Base-by-base conservation (phyloP, 2,329 filamentous ascomycete species). In the Xylariaceae sp. region DNA sequence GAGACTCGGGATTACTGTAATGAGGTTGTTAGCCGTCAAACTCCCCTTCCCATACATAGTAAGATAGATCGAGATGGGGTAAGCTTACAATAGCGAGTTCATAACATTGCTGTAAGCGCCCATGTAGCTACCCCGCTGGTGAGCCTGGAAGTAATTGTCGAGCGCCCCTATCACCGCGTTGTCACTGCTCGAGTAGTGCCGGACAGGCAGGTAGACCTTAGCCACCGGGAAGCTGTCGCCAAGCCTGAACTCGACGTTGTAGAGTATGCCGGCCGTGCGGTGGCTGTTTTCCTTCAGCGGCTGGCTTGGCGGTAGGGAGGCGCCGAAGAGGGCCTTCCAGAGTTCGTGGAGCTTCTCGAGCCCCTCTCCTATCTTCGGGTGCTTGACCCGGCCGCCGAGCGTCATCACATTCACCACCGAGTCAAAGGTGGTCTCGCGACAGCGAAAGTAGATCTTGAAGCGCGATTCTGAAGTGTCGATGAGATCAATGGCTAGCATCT, bases 181-280 rank as follows among this genome's bases (percentile, higher is more conserved):
- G 11, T 60, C 55, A 12, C 30, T 56, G 4, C 9, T 27, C 1
- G 55, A 40, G 32, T 60, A 60, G 53, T 60, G 58, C 1, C 58
- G 58, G n/a, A 58, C 55, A 2, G 58, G 58, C 1, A 60, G n/a
- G 27, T 60, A 60, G 2, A 56, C 11, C 30, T 60, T 60, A 19
- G 42, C 50, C 1, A 47, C 45, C 3, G 55, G 58, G 1, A 12
- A 49, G 4, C 31, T 7, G 39, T 55, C 53, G 7, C 47, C 55
- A 4, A 51, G 26, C 19, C 35, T 47, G 30, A 60, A 58, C 29
- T 58, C 55, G 2, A 58, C 53, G 26, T 60, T 58, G 45, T 58
- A 60, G 2, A 58, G 52, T 19, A 60, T 55, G 3, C 58, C 58
- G 3, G 57, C 57, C 2, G 57, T 57, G 6, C 57, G 57, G 41